phyloP scores from a whole-genome alignment of 768 basidiomycete genomes.

The Hypsizygus marmoreus region DNA sequence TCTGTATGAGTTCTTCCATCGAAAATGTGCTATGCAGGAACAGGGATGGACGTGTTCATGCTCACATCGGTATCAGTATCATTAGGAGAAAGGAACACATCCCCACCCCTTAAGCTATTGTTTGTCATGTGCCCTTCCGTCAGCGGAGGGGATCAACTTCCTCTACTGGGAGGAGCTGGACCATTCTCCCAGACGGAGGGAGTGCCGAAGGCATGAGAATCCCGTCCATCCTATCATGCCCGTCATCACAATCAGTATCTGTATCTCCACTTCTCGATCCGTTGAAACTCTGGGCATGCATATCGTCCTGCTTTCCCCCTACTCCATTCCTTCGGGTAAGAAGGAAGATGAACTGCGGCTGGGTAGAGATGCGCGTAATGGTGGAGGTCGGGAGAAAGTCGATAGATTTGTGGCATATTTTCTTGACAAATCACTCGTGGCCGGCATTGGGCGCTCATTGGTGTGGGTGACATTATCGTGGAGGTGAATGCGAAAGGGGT shows the following conservation, averaged over 20 bases:
- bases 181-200: no score
- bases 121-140: conserved; percentile 10
- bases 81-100: conserved; percentile 3
- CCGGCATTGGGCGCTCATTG: neutral
- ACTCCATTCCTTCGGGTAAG: no score
- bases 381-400: conserved; percentile 42
- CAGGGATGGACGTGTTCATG: conserved; percentile 8
- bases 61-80: conserved; percentile 16
- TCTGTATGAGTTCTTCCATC: conserved; percentile 3
- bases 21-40: conserved; percentile 13
- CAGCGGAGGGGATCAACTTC: no score
- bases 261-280: neutral
- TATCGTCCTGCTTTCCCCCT: neutral
- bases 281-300: conserved; percentile 4
- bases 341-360: no score
- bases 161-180: no score
- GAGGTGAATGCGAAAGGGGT: conserved; percentile 15
- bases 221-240: neutral
- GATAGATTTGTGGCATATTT: conserved; percentile 15
- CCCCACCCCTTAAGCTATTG: neutral
- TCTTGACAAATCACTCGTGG: neutral
- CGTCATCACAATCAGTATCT: neutral
- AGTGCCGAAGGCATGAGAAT: no score
- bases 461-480: neutral
- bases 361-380: conserved; percentile 8